Evolutionary conservation across 768 basidiomycete genomes (phyloP), one percentile per base, ranked within the genome.

Genomic region (Boletus edulis): DNA sequence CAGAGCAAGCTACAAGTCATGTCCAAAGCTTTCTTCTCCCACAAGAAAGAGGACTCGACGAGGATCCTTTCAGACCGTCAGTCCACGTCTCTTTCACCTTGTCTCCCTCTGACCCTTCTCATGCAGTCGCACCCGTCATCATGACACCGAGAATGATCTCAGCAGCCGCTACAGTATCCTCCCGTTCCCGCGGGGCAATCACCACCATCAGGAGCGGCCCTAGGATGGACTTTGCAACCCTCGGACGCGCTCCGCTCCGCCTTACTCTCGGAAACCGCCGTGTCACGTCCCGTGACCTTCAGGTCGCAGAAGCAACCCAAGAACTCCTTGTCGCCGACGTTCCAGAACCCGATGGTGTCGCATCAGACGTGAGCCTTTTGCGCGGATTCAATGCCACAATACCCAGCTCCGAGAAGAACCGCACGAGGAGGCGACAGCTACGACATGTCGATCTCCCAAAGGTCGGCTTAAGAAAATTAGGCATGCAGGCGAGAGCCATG

Each of bases 311-410:
- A 73, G 89, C 86, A 5, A 85, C 88, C 7, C 85, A 88, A 24
- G 89, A 91, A 67, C 74, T 94, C 11, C 81, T 94, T 37, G 73
- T 77, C 15, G 78, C 77, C 5, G 84, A 88, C 32, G 81, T 94
- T 2, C 91, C 91, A 3, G 89, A 91, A 61, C 81, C 82, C 15
- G 82, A 83, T 14, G 87, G 84, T 38, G 77, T 87, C 31, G 86
- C 87, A 5, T 78, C 81, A 15, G 81, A 84, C 63, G 85, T 94
- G 48, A 91, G 90, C 63, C 77, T 98, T 34, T 74, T 97, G 40
- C 84, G 88, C 43, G 96, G 96, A 0, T 98, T 98, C 72, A 89
- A 91, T 64, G 96, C 96, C 17, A 98, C 96, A 3, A 89, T 97
- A 41, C 96, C 96, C 13, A 90, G 89, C 66, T 83, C 94, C 38